Base-by-base conservation (phyloP, 768 basidiomycete species). In the Rhizopogon vinicolor region DNA sequence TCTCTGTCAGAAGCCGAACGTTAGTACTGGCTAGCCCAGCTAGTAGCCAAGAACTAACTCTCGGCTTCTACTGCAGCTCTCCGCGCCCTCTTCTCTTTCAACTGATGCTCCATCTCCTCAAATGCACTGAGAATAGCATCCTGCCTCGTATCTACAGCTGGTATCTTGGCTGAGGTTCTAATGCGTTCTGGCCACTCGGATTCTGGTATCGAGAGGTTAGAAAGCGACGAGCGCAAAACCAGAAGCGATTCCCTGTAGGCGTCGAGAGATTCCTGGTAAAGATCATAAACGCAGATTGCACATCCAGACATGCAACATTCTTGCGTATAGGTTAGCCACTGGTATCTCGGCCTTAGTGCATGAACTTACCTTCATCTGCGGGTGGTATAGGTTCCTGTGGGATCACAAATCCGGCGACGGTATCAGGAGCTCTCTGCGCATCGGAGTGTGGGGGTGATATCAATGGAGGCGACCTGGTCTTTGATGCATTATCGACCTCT, bases 291-390 rank as follows among this genome's bases (percentile, higher is more conserved):
- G 68, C 93, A 95, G n/a, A 94, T 71, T 0, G 92, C 89, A 64
- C 93, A 96, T 31, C 91, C 91, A 2, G 91, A 93, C 93, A 95
- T 95, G 74, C 93, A 96, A 69, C 93, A 94, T 70, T 93, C 93
- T 93, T 60, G 9, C 13, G 51, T 16, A 41, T 41, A 19, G 40
- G 40, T 40, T 43, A 51, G 33, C 31, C 43, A 22, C n/a, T 37
- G 16, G 54, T 22, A 51, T 29, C 4, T 40, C 18, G 2, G n/a
- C 7, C 29, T 13, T 28, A 49, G 42, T 22, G 33, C 9, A 56
- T 4, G 4, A 2, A 57, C 79, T 25, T 58, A 86, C 89, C 89
- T 65, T 91, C 89, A 45, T 83, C 75, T 52, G 75, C 78, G 2
- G 89, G 90, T 2, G 79, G 75, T 43, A 69, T 76, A 0, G 90